Base-by-base conservation (phyloP, 164 flowering plant species). In the Platanus orientalis region DNA sequence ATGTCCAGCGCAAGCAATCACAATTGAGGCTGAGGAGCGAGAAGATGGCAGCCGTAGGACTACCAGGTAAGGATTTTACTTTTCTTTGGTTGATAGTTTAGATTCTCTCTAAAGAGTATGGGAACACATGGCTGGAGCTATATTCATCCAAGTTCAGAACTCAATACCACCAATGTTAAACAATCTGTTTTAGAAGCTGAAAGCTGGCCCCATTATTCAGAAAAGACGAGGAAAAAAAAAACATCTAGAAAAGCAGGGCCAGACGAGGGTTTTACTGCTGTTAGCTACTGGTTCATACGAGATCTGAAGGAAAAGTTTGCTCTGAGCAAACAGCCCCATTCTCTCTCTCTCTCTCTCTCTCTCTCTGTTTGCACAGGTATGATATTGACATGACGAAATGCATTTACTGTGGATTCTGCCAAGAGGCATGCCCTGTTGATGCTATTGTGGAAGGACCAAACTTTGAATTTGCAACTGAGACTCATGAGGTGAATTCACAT, bases 311-410 rank as follows among this genome's bases (percentile, higher is more conserved):
- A n/a, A n/a, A n/a, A n/a, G n/a, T n/a, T n/a, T n/a, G n/a, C n/a
- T n/a, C n/a, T n/a, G n/a, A n/a, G n/a, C n/a, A n/a, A n/a, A n/a
- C n/a, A n/a, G n/a, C n/a, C n/a, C n/a, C n/a, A n/a, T n/a, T n/a
- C n/a, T n/a, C n/a, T n/a, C n/a, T n/a, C n/a, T n/a, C n/a, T n/a
- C n/a, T n/a, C n/a, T n/a, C n/a, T n/a, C n/a, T n/a, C n/a, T n/a
- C n/a, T n/a, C n/a, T n/a, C n/a, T n/a, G n/a, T 13, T 19, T 70
- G 54, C 69, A 13, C 74, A 94, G 99, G 84, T 95, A 95, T 62
- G 99, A 95, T 50, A 92, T 95, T 75, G 99, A 95, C 83, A 89
- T 95, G 99, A 95, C 99, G 7, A 95, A 95, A 75, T 95, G 99
- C 81, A 95, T 95, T 61, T 95, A 92, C 77, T 92, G 99, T 76